Evolutionary conservation across 1,284 basidiomycete genomes (phyloP), one percentile per base, ranked within the genome.

Genomic region (Rhodotorula sp.): DNA sequence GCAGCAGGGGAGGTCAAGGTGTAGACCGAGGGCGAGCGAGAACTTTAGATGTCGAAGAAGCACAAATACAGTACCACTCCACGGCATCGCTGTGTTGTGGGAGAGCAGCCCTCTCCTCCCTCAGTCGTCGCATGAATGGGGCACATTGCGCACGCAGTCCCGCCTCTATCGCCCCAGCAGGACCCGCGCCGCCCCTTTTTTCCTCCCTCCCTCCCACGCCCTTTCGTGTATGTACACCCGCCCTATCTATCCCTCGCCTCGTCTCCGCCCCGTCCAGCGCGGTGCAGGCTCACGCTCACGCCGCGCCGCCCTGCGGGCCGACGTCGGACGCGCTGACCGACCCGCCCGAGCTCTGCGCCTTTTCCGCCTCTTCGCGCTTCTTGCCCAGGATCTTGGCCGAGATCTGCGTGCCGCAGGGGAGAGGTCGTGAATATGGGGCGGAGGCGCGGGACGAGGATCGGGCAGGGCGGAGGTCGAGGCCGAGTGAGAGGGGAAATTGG

Each of bases 341-440:
- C 2, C 63, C 63, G 34, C 63, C 63, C 13, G 54, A n/a, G 34
- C 50, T 25, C 41, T 25, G 34, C 14, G 53, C 61, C 53, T 68
- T 65, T 27, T 65, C 73, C 34, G 66, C 71, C 53, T 73, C 74
- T 46, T 73, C 66, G 27, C 71, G 49, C 58, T 57, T 64, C 69
- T 71, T 71, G 14, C 66, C 74, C 10, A 75, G 23, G 12, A 75
- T 67, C 66, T 75, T 75, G 48, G 68, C 69, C 23, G 66, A 69
- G n/a, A 75, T 41, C 73, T 75, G 57, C 48, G 54, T 3, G 49
- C 16, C 56, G 27, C 41, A n/a, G 23, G 49, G 4, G 49, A 9
- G 49, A 50, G 49, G 7, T 16, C 7, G 7, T 12, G 48, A 14
- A 1, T 16, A 19, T 1, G 7, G n/a, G 21, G 50, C 5, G 50